These are phyloP conservation scores for Mercurialis annua DNA, from an alignment of 345 rosid species.

Conservation along the genomic window DNA sequence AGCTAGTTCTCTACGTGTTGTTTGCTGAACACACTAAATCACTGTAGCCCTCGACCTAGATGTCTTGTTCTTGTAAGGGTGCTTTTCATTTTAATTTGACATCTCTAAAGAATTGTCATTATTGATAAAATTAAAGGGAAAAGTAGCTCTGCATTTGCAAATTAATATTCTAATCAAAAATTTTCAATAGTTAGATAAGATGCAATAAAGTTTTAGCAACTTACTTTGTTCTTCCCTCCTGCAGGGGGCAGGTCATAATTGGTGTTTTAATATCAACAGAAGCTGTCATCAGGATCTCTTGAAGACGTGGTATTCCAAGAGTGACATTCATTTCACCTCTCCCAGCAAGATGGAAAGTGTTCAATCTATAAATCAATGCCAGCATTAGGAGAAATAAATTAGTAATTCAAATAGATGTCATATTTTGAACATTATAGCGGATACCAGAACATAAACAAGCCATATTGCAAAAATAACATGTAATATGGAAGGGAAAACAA, in stretches of 20 bases:
- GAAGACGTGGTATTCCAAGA: conserved; percentile 92
- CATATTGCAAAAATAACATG: background rate
- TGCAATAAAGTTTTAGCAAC: conserved; percentile 14
- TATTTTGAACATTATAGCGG: background rate
- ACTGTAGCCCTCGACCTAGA: background rate
- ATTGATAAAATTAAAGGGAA: background rate
- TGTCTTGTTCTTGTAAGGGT: background rate
- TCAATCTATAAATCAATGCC: conserved; percentile 50
- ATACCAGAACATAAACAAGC: background rate
- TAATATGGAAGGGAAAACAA: too few relatives aligned
- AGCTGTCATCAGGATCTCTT: conserved; percentile 95
- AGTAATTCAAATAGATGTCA: background rate
- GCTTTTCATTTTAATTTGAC: background rate
- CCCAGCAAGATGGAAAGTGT: conserved; percentile 99
- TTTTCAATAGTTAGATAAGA: background rate
- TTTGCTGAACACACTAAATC: background rate
- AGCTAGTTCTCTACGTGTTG: too few relatives aligned
- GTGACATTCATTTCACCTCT: conserved; percentile 99
- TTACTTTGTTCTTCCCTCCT: conserved; percentile 59
- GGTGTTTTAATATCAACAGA: conserved; percentile 79
- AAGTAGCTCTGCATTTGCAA: background rate
- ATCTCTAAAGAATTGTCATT: background rate
- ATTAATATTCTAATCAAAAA: background rate
- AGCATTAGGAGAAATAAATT: conserved; percentile 1
- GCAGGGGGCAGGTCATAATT: conserved; percentile 88